Evolutionary conservation across 495 filamentous ascomycete genomes (phyloP).

Genomic region (Aspergillus sparsus): DNA sequence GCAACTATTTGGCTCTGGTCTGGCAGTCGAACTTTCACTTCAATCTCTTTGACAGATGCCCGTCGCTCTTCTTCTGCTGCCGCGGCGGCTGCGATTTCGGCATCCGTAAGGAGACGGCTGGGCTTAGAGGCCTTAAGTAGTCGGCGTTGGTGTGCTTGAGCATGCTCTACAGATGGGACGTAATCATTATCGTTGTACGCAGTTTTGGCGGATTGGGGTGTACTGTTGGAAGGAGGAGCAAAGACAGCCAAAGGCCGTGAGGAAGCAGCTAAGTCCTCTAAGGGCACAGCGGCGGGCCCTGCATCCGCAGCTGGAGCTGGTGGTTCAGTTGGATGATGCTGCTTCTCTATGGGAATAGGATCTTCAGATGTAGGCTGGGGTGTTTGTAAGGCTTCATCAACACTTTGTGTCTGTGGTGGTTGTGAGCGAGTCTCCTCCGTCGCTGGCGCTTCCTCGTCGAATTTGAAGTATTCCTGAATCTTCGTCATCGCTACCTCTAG

Average conservation of each 20-base stretch:
- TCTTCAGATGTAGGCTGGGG: slow-evolving; percentile 15
- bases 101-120: slow-evolving; percentile 57
- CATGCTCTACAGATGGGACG: slow-evolving; percentile 80
- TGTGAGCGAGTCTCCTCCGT: slow-evolving; percentile 18
- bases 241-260: slow-evolving; percentile 68
- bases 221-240: slow-evolving; percentile 67
- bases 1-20: slow-evolving; percentile 73
- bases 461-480: slow-evolving; percentile 70
- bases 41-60: slow-evolving; percentile 64
- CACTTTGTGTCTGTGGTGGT: slow-evolving; percentile 17
- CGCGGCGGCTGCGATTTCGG: slow-evolving; percentile 51
- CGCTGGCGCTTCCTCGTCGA: slow-evolving; percentile 34
- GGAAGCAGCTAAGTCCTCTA: slow-evolving; percentile 21
- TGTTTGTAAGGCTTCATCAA: slow-evolving; percentile 24
- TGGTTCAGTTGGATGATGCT: slow-evolving; percentile 25
- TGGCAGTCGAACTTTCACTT: slow-evolving; percentile 83
- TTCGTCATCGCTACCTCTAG: slow-evolving; percentile 82
- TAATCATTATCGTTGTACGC: slow-evolving; percentile 72
- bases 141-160: slow-evolving; percentile 74
- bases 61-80: slow-evolving; percentile 58
- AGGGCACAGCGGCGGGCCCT: slow-evolving; percentile 12
- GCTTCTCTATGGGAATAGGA: slow-evolving; percentile 25
- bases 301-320: slow-evolving; percentile 19
- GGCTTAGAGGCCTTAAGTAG: slow-evolving; percentile 65
- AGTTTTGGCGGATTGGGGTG: slow-evolving; percentile 70